Conservation (phyloP, 2,329 filamentous ascomycete genomes). For the Alternaria arborescens region DNA sequence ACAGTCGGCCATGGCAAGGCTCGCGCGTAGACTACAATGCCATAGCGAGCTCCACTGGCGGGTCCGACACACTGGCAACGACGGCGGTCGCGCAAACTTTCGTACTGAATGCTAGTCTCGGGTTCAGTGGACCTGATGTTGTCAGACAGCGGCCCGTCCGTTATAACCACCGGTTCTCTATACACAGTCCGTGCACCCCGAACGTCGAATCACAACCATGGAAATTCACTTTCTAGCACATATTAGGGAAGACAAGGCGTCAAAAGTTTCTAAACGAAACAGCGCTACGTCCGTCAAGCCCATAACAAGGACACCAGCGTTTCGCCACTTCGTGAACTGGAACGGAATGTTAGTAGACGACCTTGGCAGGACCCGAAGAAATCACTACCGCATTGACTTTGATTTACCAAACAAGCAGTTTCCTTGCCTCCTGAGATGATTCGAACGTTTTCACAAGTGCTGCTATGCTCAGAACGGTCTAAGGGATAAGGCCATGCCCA, state of each 20-base stretch:
- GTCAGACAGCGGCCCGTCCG: constrained; percentile 3
- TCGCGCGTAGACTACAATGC: neutral
- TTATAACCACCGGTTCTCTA: constrained; percentile 6
- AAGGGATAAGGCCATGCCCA: neutral
- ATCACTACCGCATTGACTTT: neutral
- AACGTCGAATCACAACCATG: constrained; percentile 2
- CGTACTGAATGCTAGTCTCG: neutral
- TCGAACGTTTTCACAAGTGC: neutral
- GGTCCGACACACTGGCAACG: constrained; percentile 1
- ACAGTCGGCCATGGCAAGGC: neutral
- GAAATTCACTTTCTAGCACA: neutral
- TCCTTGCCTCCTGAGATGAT: neutral
- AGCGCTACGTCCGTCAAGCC: constrained; percentile 1
- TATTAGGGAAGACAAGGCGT: neutral
- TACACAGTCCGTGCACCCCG: neutral
- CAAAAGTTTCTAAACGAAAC: constrained; percentile 4
- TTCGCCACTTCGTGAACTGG: constrained; percentile 2
- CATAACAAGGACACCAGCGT: neutral
- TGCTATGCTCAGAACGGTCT: constrained; percentile 1
- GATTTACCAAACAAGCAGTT: neutral
- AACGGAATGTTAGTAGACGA: neutral
- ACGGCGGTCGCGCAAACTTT: neutral
- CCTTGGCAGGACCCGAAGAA: constrained; percentile 2
- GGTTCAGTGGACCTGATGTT: neutral
- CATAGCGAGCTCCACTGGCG: neutral